Evolutionary conservation across 257 asterid genomes (phyloP), one percentile per base, ranked within the genome.

Genomic region (Verbascum thapsus): DNA sequence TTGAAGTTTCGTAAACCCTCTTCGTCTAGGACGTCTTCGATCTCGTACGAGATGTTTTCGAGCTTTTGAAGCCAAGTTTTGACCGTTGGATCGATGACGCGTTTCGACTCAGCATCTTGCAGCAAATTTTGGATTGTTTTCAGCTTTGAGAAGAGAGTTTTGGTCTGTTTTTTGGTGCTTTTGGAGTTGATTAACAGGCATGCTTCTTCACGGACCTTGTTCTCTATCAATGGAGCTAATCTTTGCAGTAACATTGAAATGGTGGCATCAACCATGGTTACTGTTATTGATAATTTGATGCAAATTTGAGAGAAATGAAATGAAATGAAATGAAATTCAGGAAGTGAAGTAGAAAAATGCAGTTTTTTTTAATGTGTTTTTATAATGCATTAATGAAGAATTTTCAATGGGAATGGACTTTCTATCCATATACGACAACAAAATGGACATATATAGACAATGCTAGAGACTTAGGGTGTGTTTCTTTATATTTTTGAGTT

Each of bases 101-200:
- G 37, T 47, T 23, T 53, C 43, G 18, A 15, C 39, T 73, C 74
- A n/a, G 74, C 78, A 61, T 67, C 70, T 22, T 51, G 3, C 1
- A 73, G 22, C 23, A 53, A 62, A 0, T 11, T 35, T 3, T 59
- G 66, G 5, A 73, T 56, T 10, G 4, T 61, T 53, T 48, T 61
- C 51, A 72, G 20, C 50, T 59, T 62, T 3, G 8, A 0, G 12
- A 61, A 16, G 0, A 72, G 45, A 20, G 5, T 68, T 53, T 17
- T 2, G 17, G 59, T 61, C 35, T 73, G 67, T n/a, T 61, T 41
- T 13, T 47, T 57, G 23, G 71, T 1, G 32, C n/a, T n/a, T n/a
- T 26, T 26, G 32, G 5, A 44, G 20, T 63, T 52, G 52, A 53
- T n/a, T 8, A 70, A 42, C 40, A 57, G 15, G 8, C 48, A 45